Evolutionary conservation across 148 eudicot species (phyloP), one percentile per base, ranked within the genome.

Genomic region (Bassia scoparia): DNA sequence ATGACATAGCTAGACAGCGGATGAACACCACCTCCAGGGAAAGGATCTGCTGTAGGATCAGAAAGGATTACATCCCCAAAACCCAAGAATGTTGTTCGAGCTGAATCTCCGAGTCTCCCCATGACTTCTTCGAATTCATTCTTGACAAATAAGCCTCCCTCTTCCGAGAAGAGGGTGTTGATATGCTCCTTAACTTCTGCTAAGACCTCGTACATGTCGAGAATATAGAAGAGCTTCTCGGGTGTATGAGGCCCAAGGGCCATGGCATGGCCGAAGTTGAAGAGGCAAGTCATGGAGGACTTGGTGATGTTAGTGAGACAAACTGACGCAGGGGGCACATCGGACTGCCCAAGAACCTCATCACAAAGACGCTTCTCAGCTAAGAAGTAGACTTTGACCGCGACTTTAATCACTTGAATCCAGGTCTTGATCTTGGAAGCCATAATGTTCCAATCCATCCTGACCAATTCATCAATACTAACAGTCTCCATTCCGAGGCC

Each of bases 221-320:
- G 86, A 52, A 91, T 77, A 55, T 80, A 72, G 74, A 83, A 87
- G 44, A 94, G 83, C 79, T 84, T 83, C 74, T 94, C 98, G 1
- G 96, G 88, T n/a, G 74, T 64, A 26, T 78, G 82, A 24, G 89
- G 79, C 5, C 87, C 90, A 17, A 89, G 83, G 0, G 84, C 84
- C 24, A 94, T 81, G 55, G 96, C 97, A 56, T 86, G 83, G 4
- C 92, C 96, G 49, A 94, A 94, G 77, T 82, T 94, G 75, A 91
- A 75, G 26, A 94, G 91, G 71, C 86, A 76, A 41, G 82, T 49
- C 77, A 92, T 52, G 11, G 91, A 75, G 33, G 77, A 86, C 74
- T 82, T 84, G 33, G 90, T 74, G 3, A 85, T 85, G 69, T 91
- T 89, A 38, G 82, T 49, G 34, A 91, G 88, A 53, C 82, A 84